Evolutionary conservation across 257 asterid species (phyloP).

Genomic region (Solanum microdontum): DNA sequence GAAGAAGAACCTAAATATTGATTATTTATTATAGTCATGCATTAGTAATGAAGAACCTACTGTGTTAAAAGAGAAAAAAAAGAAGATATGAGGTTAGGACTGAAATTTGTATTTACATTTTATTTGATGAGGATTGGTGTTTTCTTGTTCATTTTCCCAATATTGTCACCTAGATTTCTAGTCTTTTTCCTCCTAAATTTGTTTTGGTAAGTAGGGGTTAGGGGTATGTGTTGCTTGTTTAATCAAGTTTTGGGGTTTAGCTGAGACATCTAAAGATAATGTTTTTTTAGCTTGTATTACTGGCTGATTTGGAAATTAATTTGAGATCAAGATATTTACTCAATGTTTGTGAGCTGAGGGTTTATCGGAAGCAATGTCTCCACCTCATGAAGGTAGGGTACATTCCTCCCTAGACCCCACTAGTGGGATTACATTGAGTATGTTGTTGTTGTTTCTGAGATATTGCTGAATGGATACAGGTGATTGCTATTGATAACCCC

Average conservation of each 20-base stretch:
- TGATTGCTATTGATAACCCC: neutral
- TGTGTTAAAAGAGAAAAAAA: constrained; percentile 6
- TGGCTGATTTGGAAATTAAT: neutral
- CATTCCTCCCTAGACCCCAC: neutral
- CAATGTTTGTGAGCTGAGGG: neutral
- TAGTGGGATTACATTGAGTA: neutral
- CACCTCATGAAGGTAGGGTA: neutral
- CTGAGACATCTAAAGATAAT: neutral
- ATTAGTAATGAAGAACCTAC: constrained; percentile 8
- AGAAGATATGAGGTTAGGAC: neutral
- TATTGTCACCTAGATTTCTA: neutral
- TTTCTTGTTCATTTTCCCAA: neutral
- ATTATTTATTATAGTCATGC: constrained; percentile 8
- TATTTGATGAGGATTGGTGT: neutral
- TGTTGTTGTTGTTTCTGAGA: neutral
- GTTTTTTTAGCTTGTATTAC: neutral
- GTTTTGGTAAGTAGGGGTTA: neutral
- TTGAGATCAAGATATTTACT: neutral
- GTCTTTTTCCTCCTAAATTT: neutral
- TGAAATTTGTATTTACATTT: neutral
- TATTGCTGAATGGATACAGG: neutral
- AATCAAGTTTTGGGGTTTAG: neutral
- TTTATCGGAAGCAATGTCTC: neutral
- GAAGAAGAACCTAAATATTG: constrained; percentile 8
- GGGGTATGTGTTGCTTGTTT: neutral